These are phyloP conservation scores for Xylaria telfairii DNA, from an alignment of 495 filamentous ascomycete genomes.

Conservation along the genomic window DNA sequence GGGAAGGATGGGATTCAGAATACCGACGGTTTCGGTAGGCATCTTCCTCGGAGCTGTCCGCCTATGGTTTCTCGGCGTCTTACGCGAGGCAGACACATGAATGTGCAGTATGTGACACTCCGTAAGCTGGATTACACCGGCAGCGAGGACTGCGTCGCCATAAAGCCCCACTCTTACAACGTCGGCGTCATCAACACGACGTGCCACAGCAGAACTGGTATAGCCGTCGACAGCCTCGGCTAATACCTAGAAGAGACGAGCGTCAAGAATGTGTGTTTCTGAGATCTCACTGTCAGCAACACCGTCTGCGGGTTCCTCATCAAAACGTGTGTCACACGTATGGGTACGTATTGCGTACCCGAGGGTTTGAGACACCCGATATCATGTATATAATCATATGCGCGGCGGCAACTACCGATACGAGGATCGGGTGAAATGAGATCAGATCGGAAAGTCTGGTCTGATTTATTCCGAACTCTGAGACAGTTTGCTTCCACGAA, in stretches of 20 bases:
- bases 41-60: not conserved
- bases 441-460: too few relatives aligned
- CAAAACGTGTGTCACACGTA: too few relatives aligned
- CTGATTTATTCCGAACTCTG: too few relatives aligned
- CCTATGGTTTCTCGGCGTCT: not conserved
- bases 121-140: constrained; percentile 65
- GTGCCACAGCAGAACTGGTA: constrained; percentile 62
- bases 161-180: constrained; percentile 63
- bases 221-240: constrained; percentile 62
- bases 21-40: constrained; percentile 56
- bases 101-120: constrained; percentile 56
- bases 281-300: constrained; percentile 50
- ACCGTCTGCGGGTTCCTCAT: constrained; percentile 47
- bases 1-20: constrained; percentile 65
- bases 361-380: too few relatives aligned
- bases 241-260: constrained; percentile 63
- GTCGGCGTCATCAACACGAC: constrained; percentile 43
- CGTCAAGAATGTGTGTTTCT: constrained; percentile 54
- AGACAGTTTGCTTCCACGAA: too few relatives aligned
- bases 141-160: constrained; percentile 64
- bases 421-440: too few relatives aligned
- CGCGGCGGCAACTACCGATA: too few relatives aligned
- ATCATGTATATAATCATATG: too few relatives aligned
- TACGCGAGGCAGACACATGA: constrained; percentile 55
- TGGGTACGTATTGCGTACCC: too few relatives aligned